Conservation (phyloP, 2,329 filamentous ascomycete genomes). For the Aspergillus caelatus region DNA sequence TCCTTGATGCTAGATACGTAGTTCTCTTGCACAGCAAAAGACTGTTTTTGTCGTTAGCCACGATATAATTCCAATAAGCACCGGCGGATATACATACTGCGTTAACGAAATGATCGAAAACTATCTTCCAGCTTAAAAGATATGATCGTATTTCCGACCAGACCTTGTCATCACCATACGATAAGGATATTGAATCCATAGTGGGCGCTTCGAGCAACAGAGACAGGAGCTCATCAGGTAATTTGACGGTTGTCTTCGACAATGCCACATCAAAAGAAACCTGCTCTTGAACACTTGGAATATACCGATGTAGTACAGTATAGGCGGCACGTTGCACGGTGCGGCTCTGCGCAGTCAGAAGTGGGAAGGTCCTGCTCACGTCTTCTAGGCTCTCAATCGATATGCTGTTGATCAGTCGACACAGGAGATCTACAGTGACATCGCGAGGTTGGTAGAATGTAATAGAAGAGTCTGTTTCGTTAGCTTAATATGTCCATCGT, state of each 20-base stretch:
- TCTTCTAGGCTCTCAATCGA: constrained; percentile 65
- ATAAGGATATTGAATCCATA: constrained; percentile 66
- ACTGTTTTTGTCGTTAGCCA: constrained; percentile 47
- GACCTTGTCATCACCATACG: constrained; percentile 65
- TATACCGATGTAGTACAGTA: constrained; percentile 74
- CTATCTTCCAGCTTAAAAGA: constrained; percentile 82
- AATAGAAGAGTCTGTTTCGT: constrained; percentile 48
- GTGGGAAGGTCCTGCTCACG: constrained; percentile 69
- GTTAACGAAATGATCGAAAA: constrained; percentile 81
- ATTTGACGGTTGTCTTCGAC: constrained; percentile 58
- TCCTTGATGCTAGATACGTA: constrained; percentile 80
- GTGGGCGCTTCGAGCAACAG: constrained; percentile 78
- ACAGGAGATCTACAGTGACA: constrained; percentile 75
- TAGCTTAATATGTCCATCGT: neutral
- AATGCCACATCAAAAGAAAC: constrained; percentile 73
- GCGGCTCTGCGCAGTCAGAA: constrained; percentile 75
- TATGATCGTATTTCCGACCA: constrained; percentile 75
- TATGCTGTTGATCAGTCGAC: constrained; percentile 68
- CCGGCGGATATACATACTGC: constrained; percentile 50
- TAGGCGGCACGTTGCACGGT: constrained; percentile 81
- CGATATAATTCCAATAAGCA: neutral
- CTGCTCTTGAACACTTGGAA: constrained; percentile 77
- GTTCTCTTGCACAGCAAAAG: constrained; percentile 78
- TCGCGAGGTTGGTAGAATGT: constrained; percentile 67
- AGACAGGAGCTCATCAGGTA: constrained; percentile 84